These are phyloP conservation scores for Daldinia bambusicola DNA, from an alignment of 495 filamentous ascomycete genomes.

Conservation along the genomic window DNA sequence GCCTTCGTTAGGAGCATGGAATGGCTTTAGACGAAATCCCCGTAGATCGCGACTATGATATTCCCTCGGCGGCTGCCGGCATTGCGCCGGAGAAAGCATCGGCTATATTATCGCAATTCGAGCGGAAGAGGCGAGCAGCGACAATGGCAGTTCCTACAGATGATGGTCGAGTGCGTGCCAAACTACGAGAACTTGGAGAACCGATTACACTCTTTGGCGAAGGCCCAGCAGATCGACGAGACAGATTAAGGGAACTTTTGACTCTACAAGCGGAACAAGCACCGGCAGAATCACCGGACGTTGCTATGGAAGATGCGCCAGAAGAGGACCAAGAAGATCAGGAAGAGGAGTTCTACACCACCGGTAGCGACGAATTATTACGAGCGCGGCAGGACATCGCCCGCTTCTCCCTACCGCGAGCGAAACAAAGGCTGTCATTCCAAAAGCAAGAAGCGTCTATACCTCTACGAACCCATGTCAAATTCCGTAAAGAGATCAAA, in stretches of 20 bases:
- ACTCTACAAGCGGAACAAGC: conserved; percentile 62
- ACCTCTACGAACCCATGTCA: conserved; percentile 85
- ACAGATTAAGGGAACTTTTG: conserved; percentile 80
- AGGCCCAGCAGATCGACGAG: conserved; percentile 84
- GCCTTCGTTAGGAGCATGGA: conserved; percentile 64
- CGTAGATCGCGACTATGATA: conserved; percentile 84
- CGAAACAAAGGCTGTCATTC: conserved; percentile 76
- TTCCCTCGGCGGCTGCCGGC: conserved; percentile 75
- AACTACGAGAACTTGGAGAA: conserved; percentile 84
- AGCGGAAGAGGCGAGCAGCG: conserved; percentile 86
- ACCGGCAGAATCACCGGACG: conserved; percentile 69
- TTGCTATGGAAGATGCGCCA: conserved; percentile 70
- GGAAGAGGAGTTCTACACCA: conserved; percentile 96
- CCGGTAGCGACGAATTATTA: conserved; percentile 77
- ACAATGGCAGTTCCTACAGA: conserved; percentile 95
- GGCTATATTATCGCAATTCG: conserved; percentile 88
- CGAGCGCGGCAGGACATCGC: conserved; percentile 85
- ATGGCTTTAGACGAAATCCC: conserved; percentile 85
- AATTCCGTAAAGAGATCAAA: conserved; percentile 88
- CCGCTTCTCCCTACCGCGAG: conserved; percentile 82
- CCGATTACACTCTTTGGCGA: conserved; percentile 97
- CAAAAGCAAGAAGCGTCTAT: conserved; percentile 85
- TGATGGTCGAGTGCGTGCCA: conserved; percentile 83
- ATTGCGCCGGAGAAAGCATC: conserved; percentile 89
- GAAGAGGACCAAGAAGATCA: conserved; percentile 73